Conservation (phyloP, 2,329 filamentous ascomycete genomes). For the Fusarium luffae region DNA sequence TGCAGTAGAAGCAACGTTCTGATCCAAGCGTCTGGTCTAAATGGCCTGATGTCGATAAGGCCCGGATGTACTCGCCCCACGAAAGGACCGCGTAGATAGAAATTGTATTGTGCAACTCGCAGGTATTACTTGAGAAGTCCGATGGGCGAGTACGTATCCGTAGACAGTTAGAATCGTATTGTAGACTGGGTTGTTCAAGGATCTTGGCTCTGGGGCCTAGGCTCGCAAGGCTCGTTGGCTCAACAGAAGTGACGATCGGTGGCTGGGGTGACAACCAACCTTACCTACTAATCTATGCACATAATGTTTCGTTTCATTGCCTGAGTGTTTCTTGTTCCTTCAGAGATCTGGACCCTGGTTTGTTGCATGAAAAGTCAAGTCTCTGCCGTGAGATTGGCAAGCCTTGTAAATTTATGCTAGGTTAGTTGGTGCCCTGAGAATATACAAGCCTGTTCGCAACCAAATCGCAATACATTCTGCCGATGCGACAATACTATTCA, state of each 20-base stretch:
- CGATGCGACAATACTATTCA: neutral
- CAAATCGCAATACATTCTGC: neutral
- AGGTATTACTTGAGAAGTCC: constrained; percentile 8
- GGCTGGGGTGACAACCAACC: constrained; percentile 30
- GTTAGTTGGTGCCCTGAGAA: neutral
- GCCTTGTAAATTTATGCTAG: neutral
- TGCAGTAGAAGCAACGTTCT: constrained; percentile 35
- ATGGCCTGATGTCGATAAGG: constrained; percentile 40
- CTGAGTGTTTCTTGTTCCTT: constrained; percentile 42
- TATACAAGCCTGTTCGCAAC: neutral
- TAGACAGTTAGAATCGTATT: constrained; percentile 2
- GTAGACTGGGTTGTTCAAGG: constrained; percentile 22
- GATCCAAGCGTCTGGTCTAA: constrained; percentile 27
- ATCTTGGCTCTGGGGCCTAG: constrained; percentile 22
- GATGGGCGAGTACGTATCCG: neutral
- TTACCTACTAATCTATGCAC: constrained; percentile 13
- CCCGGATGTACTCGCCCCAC: constrained; percentile 26
- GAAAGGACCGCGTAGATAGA: constrained; percentile 7
- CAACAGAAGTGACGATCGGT: constrained; percentile 37
- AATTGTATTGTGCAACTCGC: constrained; percentile 19
- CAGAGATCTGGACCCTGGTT: constrained; percentile 14
- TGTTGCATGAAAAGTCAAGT: constrained; percentile 11
- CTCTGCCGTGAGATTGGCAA: constrained; percentile 7
- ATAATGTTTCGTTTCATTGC: constrained; percentile 46
- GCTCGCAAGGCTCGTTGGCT: constrained; percentile 27